phyloP scores from a whole-genome alignment of 2,329 filamentous ascomycete species.

The Pestalotiopsis fici region DNA sequence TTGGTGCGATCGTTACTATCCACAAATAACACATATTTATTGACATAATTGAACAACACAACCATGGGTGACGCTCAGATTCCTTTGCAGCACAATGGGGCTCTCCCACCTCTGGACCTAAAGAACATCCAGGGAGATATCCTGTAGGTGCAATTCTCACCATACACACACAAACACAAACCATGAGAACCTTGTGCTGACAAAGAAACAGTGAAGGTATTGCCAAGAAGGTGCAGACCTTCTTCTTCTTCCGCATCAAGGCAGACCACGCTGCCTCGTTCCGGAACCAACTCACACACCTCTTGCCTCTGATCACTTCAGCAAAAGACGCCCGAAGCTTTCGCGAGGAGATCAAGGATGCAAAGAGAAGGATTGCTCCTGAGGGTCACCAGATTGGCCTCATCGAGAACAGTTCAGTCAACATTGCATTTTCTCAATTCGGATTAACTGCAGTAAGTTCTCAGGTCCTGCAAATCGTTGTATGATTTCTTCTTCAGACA shows the following conservation, averaged over 20 bases:
- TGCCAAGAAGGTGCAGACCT: slow-evolving; percentile 1
- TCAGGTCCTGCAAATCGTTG: not conserved
- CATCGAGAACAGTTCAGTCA: slow-evolving; percentile 15
- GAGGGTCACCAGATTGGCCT: not conserved
- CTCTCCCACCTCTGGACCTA: not conserved
- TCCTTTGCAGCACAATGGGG: not conserved
- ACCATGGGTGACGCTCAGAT: not conserved
- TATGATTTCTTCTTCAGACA: not conserved
- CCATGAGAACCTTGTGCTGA: not conserved
- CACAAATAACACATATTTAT: not conserved
- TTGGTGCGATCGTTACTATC: no score
- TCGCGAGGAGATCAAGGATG: not conserved
- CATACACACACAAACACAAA: no score
- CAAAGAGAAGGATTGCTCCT: not conserved
- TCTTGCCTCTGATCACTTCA: not conserved
- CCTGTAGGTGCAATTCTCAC: not conserved
- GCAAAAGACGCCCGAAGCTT: not conserved
- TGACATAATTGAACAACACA: not conserved
- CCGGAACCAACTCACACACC: not conserved
- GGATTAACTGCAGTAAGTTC: slow-evolving; percentile 20
- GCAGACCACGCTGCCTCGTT: not conserved
- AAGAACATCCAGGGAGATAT: not conserved
- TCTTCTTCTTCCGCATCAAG: slow-evolving; percentile 6
- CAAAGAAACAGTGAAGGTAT: not conserved
- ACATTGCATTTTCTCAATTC: slow-evolving; percentile 26